Percentiles rank a stretch among this genome's conserved stretches.
Conservation (phyloP, 345 rosid genomes). For the Euphorbia pulcherrima region DNA sequence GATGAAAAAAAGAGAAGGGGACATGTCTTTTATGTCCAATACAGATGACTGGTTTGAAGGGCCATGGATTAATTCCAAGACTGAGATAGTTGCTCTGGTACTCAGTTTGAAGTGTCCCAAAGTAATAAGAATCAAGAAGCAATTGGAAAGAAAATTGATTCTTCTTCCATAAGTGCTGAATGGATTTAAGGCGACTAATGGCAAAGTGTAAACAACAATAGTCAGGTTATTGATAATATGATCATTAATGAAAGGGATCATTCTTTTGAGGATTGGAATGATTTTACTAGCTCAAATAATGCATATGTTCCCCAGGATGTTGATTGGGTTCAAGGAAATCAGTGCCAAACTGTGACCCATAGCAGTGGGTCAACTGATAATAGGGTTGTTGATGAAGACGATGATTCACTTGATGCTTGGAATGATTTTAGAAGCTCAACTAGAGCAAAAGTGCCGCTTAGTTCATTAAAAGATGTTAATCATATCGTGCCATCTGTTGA, state of each 20-base stretch:
- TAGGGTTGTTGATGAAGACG: conserved; percentile 36
- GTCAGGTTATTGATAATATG: conserved; percentile 17
- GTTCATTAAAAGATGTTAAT: conserved; percentile 24
- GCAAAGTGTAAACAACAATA: conserved; percentile 27
- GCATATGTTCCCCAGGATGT: conserved; percentile 23
- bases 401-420: conserved; percentile 61
- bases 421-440: conserved; percentile 54
- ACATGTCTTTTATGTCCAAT: conserved; percentile 29
- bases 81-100: conserved; percentile 25
- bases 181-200: conserved; percentile 42
- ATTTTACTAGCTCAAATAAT: conserved; percentile 3
- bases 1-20: conserved; percentile 32
- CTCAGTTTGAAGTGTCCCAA: conserved; percentile 20
- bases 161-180: conserved; percentile 37
- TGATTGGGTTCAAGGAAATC: conserved; percentile 42
- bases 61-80: conserved; percentile 29
- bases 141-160: conserved; percentile 7
- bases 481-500: conserved; percentile 25
- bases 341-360: conserved; percentile 28
- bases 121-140: conserved; percentile 26
- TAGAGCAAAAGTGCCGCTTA: conserved; percentile 26
- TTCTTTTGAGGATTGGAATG: background rate
- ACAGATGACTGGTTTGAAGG: conserved; percentile 46
- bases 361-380: conserved; percentile 24
- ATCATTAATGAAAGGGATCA: background rate